Evolutionary conservation across 352 stramenopile species (phyloP).

Genomic region (Achlya hypogyna): DNA sequence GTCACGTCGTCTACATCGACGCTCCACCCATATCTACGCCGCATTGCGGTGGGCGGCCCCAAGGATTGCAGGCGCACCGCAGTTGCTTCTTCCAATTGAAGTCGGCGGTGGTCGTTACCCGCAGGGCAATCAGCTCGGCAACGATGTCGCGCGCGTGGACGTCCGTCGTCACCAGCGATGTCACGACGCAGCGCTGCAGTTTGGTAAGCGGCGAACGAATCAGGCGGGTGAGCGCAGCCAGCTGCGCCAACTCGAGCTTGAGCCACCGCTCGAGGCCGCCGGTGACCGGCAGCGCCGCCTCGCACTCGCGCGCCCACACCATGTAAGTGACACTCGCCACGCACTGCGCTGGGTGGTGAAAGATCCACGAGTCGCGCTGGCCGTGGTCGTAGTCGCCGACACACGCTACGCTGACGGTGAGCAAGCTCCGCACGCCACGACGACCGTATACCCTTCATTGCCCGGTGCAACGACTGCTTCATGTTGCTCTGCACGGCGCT

Average conservation of each 20-base stretch:
- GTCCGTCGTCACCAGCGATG: slow-evolving; percentile 66
- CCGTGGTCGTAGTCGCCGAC: slow-evolving; percentile 83
- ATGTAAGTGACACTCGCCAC: slow-evolving; percentile 88
- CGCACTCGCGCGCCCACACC: slow-evolving; percentile 63
- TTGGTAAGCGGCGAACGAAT: slow-evolving; percentile 44
- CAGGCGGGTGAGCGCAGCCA: slow-evolving; percentile 54
- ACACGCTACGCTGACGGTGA: slow-evolving; percentile 24
- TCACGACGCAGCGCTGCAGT: slow-evolving; percentile 45
- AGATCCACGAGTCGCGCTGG: slow-evolving; percentile 71
- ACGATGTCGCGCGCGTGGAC: slow-evolving; percentile 75
- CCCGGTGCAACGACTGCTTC: slow-evolving; percentile 51
- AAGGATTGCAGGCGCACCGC: slow-evolving; percentile 42
- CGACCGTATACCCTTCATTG: slow-evolving; percentile 36
- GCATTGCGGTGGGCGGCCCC: slow-evolving; percentile 2
- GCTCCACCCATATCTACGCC: slow-evolving; percentile 29
- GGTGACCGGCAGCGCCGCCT: slow-evolving; percentile 35
- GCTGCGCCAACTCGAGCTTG: slow-evolving; percentile 53
- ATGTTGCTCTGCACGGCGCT: slow-evolving; percentile 65
- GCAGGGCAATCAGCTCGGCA: slow-evolving; percentile 41
- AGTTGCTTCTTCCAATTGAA: slow-evolving; percentile 73
- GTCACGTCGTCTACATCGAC: slow-evolving; percentile 49
- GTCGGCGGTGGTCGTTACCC: slow-evolving; percentile 39
- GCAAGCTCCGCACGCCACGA: not conserved
- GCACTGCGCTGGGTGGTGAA: slow-evolving; percentile 84
- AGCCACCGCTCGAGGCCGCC: slow-evolving; percentile 32